A percentile compares a stretch with the other conserved stretches of the same genome.
Evolutionary conservation across 116 monocot species (phyloP).

Genomic region (Phalaenopsis hybrid): DNA sequence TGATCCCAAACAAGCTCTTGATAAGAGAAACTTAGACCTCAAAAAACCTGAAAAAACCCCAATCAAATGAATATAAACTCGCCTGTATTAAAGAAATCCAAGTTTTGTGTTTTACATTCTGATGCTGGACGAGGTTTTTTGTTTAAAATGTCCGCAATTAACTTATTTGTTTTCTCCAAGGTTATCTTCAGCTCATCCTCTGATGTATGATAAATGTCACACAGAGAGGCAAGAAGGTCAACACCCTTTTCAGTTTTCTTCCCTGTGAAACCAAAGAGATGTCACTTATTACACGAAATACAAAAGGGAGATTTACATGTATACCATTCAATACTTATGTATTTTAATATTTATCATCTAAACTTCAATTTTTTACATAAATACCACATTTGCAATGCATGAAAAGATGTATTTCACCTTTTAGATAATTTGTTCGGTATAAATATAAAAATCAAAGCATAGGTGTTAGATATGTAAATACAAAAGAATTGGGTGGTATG

Average conservation of each 20-base stretch:
- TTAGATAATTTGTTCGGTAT: no score
- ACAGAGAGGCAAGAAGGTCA: conserved; percentile 40
- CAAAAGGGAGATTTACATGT: neutral
- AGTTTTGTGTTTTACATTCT: conserved; percentile 20
- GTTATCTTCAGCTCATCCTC: conserved; percentile 46
- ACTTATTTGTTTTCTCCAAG: conserved; percentile 35
- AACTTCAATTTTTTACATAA: no score
- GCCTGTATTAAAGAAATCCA: conserved; percentile 39
- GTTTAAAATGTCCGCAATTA: conserved; percentile 45
- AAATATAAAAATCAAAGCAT: no score
- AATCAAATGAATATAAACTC: neutral
- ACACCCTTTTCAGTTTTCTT: conserved; percentile 41
- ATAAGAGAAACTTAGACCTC: no score
- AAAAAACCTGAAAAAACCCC: neutral
- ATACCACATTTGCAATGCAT: no score
- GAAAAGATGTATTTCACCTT: no score
- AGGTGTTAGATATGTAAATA: no score
- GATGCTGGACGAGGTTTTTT: conserved; percentile 36
- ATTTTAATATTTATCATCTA: no score
- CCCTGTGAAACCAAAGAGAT: conserved; percentile 17
- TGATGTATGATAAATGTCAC: conserved; percentile 41
- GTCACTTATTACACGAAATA: neutral
- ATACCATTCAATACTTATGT: neutral
- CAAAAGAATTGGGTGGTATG: no score
- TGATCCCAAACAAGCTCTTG: no score